Conservation (phyloP, 352 stramenopile genomes). For the Plasmopara muralis region DNA sequence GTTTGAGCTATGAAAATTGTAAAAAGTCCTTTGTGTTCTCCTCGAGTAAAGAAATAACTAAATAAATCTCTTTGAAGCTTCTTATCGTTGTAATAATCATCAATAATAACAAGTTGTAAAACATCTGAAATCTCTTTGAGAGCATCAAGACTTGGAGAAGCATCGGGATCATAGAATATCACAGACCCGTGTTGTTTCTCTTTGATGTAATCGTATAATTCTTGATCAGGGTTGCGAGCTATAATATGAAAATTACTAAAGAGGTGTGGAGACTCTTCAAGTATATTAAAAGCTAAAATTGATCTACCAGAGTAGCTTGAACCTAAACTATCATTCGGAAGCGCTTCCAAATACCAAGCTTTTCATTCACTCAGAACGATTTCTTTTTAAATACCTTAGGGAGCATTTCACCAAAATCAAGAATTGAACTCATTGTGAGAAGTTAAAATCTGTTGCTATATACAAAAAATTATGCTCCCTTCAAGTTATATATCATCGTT, state of each 20-base stretch:
- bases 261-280: not conserved
- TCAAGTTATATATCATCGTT: no score
- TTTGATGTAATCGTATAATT: conserved; percentile 1
- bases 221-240: not conserved
- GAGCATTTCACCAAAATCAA: not conserved
- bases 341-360: not conserved
- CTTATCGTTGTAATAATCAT: not conserved
- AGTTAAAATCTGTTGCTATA: not conserved
- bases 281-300: not conserved
- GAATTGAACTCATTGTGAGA: not conserved
- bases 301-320: not conserved
- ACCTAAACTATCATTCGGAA: not conserved
- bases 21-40: not conserved
- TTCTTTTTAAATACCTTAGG: not conserved
- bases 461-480: not conserved
- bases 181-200: not conserved
- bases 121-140: not conserved
- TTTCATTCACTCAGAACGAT: not conserved
- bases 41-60: not conserved
- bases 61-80: not conserved
- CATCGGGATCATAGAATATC: not conserved
- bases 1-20: not conserved
- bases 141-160: not conserved
- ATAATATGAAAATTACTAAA: not conserved
- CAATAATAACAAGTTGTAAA: conserved; percentile 1